Evolutionary conservation across 2,329 filamentous ascomycete species (phyloP).

Genomic region (Ophiostoma tasmaniense): DNA sequence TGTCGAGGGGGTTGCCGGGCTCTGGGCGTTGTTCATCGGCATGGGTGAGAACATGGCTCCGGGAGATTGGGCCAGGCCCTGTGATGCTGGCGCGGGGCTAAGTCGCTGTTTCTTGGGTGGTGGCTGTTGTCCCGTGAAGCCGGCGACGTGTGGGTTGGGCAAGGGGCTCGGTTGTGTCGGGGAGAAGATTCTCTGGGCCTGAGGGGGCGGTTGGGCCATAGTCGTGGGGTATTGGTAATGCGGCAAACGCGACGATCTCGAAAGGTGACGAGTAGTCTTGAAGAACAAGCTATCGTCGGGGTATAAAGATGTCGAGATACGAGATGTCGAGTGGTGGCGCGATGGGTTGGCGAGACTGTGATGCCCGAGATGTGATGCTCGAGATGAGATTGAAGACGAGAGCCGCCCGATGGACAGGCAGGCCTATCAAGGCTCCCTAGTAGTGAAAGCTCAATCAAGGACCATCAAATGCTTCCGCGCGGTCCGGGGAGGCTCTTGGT

Average conservation of each 20-base stretch:
- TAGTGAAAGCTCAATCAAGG: conserved; percentile 6
- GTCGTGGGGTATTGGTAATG: background rate
- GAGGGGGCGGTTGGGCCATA: conserved; percentile 56
- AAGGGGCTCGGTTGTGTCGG: conserved; percentile 23
- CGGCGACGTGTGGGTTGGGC: conserved; percentile 15
- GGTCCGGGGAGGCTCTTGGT: background rate
- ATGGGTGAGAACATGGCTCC: conserved; percentile 13
- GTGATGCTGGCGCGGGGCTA: conserved; percentile 18
- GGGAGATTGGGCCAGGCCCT: conserved; percentile 13
- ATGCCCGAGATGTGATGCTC: too few relatives aligned
- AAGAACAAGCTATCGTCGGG: background rate
- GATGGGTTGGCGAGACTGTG: background rate
- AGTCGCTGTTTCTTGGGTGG: conserved; percentile 22
- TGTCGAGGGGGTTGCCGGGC: conserved; percentile 19
- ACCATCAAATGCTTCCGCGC: conserved; percentile 17
- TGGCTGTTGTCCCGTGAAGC: conserved; percentile 25
- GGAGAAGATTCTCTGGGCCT: conserved; percentile 27
- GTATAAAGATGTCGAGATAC: background rate
- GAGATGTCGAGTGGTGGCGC: background rate
- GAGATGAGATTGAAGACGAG: too few relatives aligned
- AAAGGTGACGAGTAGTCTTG: background rate
- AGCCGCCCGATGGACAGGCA: conserved; percentile 33
- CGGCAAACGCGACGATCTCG: background rate
- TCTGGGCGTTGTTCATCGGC: conserved; percentile 8
- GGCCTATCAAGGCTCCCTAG: conserved; percentile 38